Base-by-base conservation (phyloP, 345 rosid species). In the Boechera stricta region DNA sequence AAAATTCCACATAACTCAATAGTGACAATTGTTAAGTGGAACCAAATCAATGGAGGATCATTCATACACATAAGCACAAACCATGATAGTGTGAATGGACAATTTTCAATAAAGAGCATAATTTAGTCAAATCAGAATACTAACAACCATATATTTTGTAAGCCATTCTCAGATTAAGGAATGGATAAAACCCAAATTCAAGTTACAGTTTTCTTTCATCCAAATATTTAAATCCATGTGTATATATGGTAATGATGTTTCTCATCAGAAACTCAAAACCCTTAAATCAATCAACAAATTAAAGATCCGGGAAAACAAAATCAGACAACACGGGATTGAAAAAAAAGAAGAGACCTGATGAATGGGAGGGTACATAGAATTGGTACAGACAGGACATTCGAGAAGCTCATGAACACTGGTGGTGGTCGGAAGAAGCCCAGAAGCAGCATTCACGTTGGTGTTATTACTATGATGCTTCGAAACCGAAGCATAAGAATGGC, bases 331-430 rank as follows among this genome's bases (percentile, higher is more conserved):
- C 5, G 32, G 5, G 42, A 76, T n/a, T 32, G 32, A 47, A 49
- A 70, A n/a, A 70, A 31, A 38, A 51, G 44, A 53, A 59, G 59
- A 91, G 32, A 35, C 44, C 98, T 91, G 98, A 78, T 94, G 95
- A 72, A 94, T 94, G 0, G 98, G 98, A 76, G 98, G 98, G 82
- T 91, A 93, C 98, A 93, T 93, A 29, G 96, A 93, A 83, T 90
- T 93, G 82, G 98, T 93, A 56, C 97, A 93, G 58, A 91, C 98
- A 47, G 98, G 98, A 77, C 98, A 93, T 82, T 93, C 98, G 51
- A 93, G 92, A 79, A 94, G 88, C 85, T 94, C 98, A 59, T 91
- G 98, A 71, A 94, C 98, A 80, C 97, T 86, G 31, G 92, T 90
- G 12, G 97, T 85, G 74, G 86, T 80, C n/a, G 90, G 85, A 59